Conservation (phyloP, 1,139 yeast species). For the Candida mesenterica region DNA sequence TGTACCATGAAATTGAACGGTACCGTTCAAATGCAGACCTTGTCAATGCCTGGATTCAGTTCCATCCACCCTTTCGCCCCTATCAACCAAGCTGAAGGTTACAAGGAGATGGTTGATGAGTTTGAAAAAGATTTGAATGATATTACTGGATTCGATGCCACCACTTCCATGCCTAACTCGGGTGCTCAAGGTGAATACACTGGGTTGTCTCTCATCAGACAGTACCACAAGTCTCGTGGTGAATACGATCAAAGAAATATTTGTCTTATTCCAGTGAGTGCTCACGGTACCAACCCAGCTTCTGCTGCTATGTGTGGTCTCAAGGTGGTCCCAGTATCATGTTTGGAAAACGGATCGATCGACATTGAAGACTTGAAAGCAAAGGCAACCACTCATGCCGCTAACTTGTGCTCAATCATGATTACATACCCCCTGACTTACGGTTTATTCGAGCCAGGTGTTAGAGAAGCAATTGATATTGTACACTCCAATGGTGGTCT, state of each 20-base stretch:
- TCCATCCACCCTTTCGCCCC: slow-evolving; percentile 94
- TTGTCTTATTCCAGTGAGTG: slow-evolving; percentile 93
- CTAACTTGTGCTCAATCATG: slow-evolving; percentile 85
- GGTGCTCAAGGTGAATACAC: slow-evolving; percentile 99
- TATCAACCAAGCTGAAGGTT: slow-evolving; percentile 80
- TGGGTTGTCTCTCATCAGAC: slow-evolving; percentile 82
- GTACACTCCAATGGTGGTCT: slow-evolving; percentile 90
- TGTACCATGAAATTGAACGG: slow-evolving; percentile 98
- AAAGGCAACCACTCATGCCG: slow-evolving; percentile 70
- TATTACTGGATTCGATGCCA: slow-evolving; percentile 92
- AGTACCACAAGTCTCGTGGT: slow-evolving; percentile 72
- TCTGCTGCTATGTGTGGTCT: slow-evolving; percentile 97
- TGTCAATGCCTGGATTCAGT: slow-evolving; percentile 91
- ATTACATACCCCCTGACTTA: slow-evolving; percentile 96
- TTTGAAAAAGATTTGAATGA: slow-evolving; percentile 84
- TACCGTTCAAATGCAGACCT: slow-evolving; percentile 91
- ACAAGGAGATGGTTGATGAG: slow-evolving; percentile 68
- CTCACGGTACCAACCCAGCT: slow-evolving; percentile 98
- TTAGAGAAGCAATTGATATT: slow-evolving; percentile 76
- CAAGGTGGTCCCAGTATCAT: slow-evolving; percentile 89
- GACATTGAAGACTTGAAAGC: slow-evolving; percentile 72
- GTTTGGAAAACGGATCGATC: slow-evolving; percentile 80
- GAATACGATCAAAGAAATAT: slow-evolving; percentile 69
- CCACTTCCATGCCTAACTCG: slow-evolving; percentile 93
- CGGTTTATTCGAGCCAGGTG: slow-evolving; percentile 93